Evolutionary conservation across 2,329 filamentous ascomycete genomes (phyloP), one percentile per base, ranked within the genome.

Genomic region (Xylaria sp.): DNA sequence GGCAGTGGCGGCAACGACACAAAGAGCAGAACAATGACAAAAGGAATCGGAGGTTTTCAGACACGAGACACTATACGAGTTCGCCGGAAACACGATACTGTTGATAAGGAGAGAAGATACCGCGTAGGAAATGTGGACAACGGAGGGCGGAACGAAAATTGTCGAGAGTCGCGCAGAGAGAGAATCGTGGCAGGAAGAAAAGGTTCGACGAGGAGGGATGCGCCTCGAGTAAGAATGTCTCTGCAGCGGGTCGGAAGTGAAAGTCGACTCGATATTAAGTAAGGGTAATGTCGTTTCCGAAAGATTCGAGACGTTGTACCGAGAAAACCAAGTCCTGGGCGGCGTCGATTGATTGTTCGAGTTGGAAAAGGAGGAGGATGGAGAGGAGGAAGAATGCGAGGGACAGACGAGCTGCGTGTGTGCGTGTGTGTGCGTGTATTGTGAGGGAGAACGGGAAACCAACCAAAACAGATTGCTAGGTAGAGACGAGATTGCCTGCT

Each of bases 21-120:
- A 72, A 73, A 73, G 71, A 68, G 67, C 33, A 68, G 37, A 48
- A 61, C 59, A 60, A 58, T 52, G 65, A 72, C 68, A 72, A 72
- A 70, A 70, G 68, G 61, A 62, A 67, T 58, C 44, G 63, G 64
- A 59, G 37, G 52, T 54, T 63, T 59, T 54, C 62, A 60, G 52
- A 60, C 52, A 66, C 58, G 48, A 63, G 60, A 57, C 58, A 63
- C 59, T 51, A 59, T 35, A 56, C 44, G 29, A 29, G 41, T 31
- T 67, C 59, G 64, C 62, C 58, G 60, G 54, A 58, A 40, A 35
- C 48, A 38, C 58, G 40, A 65, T 61, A 58, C 31, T 29, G 62
- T 27, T 37, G 57, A 33, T 15, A 37, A 62, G 46, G 33, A 58
- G 60, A 57, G 49, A 61, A 31, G 41, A 63, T 63, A 65, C 27